These are phyloP conservation scores for Chalaropsis thielavioides DNA, from an alignment of 2,329 filamentous ascomycete species.

Conservation along the genomic window DNA sequence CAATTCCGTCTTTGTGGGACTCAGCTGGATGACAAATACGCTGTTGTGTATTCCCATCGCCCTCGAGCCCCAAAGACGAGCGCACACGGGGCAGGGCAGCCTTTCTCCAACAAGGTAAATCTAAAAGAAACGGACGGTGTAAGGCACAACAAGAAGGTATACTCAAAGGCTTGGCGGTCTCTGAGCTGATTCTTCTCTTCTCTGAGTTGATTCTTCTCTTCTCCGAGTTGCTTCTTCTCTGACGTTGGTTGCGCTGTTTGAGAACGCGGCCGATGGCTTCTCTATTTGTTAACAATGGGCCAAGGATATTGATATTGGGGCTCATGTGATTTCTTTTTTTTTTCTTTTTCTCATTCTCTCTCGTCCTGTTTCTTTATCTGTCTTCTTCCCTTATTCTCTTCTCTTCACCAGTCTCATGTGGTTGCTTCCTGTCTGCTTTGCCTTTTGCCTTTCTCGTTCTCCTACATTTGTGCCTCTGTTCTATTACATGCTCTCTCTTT, in stretches of 20 bases:
- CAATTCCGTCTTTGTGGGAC: not conserved
- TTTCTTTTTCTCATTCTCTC: not conserved
- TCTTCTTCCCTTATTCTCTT: not conserved
- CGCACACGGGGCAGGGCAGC: not conserved
- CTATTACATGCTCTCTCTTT: not conserved
- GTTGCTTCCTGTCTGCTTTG: conserved; percentile 5
- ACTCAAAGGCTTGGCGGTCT: not conserved
- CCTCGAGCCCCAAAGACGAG: not conserved
- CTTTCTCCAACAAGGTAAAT: not conserved
- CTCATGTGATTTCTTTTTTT: not conserved
- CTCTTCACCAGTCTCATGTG: not conserved
- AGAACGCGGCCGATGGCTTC: not conserved
- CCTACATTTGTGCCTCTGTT: conserved; percentile 1
- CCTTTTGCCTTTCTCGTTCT: not conserved
- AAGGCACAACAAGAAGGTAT: not conserved
- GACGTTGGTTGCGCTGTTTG: not conserved
- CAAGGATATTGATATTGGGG: conserved; percentile 4
- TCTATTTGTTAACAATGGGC: not conserved
- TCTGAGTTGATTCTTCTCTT: not conserved
- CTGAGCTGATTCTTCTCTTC: no score
- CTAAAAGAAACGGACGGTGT: not conserved
- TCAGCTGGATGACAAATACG: not conserved
- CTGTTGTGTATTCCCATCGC: not conserved
- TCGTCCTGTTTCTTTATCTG: not conserved
- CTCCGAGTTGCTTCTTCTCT: not conserved